phyloP scores from a whole-genome alignment of 805 yeast species.

The Hanseniaspora valbyensis region DNA sequence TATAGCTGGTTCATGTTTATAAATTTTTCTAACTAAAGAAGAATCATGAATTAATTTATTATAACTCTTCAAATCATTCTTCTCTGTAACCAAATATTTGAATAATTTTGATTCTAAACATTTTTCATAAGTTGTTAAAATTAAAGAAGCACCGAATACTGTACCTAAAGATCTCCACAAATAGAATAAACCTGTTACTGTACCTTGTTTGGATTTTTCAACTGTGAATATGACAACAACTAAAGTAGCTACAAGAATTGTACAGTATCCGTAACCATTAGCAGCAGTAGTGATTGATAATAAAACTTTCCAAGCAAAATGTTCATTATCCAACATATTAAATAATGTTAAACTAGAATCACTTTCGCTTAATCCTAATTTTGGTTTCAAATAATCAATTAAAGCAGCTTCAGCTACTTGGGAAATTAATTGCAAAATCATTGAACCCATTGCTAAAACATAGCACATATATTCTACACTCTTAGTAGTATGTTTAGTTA shows the following conservation, averaged over 20 bases:
- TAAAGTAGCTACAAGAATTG: conserved; percentile 47
- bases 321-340: conserved; percentile 4
- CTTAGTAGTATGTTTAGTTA: conserved; percentile 29
- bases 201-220: conserved; percentile 37
- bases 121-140: conserved; percentile 32
- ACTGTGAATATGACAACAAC: conserved; percentile 40
- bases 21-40: conserved; percentile 24
- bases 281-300: conserved; percentile 28
- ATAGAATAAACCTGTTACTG: conserved; percentile 40
- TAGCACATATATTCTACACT: conserved; percentile 26
- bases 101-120: conserved; percentile 27
- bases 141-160: conserved; percentile 37
- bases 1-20: conserved; percentile 8
- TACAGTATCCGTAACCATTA: conserved; percentile 41
- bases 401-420: conserved; percentile 19
- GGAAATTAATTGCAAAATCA: conserved; percentile 22
- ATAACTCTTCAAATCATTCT: conserved; percentile 22
- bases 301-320: conserved; percentile 25
- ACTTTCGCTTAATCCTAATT: conserved; percentile 6
- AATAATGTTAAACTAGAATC: conserved; percentile 8
- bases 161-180: conserved; percentile 41
- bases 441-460: conserved; percentile 21
- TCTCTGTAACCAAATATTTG: conserved; percentile 24
- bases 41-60: conserved; percentile 24
- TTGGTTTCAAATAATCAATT: conserved; percentile 21